These are phyloP conservation scores for Hibiscus tridactylites DNA, from an alignment of 345 rosid genomes.

Conservation along the genomic window DNA sequence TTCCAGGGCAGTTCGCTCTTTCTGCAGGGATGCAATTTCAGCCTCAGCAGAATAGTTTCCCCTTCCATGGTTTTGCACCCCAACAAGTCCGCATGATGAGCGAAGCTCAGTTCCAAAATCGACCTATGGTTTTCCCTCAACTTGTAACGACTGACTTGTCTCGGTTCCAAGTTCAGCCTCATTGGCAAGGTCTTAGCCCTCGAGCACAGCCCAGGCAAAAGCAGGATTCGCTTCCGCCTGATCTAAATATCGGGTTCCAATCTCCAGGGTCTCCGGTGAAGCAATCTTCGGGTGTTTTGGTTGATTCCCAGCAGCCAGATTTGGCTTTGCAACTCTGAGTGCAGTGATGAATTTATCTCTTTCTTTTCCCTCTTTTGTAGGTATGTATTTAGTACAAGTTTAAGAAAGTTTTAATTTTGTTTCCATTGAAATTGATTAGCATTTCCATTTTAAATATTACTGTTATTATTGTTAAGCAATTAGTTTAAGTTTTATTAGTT, in stretches of 20 bases:
- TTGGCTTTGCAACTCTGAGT: constrained; percentile 76
- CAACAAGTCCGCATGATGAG: constrained; percentile 30
- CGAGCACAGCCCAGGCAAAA: constrained; percentile 48
- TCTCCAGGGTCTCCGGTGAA: constrained; percentile 46
- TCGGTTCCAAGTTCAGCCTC: constrained; percentile 52
- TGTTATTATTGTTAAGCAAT: no score
- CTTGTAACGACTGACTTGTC: constrained; percentile 43
- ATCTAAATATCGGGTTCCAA: constrained; percentile 65
- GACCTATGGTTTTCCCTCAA: constrained; percentile 50
- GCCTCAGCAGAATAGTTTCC: constrained; percentile 37
- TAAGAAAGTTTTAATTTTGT: neutral
- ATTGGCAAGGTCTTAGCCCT: constrained; percentile 52
- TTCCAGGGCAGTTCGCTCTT: constrained; percentile 39
- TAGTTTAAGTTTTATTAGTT: no score
- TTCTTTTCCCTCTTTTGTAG: constrained; percentile 1
- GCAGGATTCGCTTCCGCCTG: constrained; percentile 74
- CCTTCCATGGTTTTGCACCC: constrained; percentile 49
- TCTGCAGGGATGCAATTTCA: constrained; percentile 44
- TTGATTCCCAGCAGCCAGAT: constrained; percentile 94
- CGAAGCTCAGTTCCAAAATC: constrained; percentile 38
- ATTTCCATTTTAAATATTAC: neutral
- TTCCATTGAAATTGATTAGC: neutral
- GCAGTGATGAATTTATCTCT: neutral
- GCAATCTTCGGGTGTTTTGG: constrained; percentile 61
- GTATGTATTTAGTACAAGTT: neutral